Conservation (phyloP, 371 early-diverging fungal species). For the Mortierella sp. region DNA sequence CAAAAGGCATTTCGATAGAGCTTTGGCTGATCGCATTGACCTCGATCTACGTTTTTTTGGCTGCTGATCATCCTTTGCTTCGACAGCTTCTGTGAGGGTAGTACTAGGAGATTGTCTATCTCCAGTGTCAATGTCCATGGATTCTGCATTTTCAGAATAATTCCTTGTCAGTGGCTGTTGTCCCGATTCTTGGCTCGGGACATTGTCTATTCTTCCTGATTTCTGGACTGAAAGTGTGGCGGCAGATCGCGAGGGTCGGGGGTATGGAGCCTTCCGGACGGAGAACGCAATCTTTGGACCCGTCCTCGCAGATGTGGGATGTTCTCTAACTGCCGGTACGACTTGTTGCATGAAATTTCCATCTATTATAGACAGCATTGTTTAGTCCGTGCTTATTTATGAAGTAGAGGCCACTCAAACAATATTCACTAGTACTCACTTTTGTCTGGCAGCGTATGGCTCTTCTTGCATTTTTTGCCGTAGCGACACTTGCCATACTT, state of each 20-base stretch:
- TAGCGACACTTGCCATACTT: conserved; percentile 55
- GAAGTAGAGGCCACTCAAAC: no score
- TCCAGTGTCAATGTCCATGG: no score
- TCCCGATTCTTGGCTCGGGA: no score
- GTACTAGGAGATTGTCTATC: not conserved
- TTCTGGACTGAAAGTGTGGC: not conserved
- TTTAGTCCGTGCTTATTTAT: no score
- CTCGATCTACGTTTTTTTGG: not conserved
- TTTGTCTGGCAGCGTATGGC: conserved; percentile 37
- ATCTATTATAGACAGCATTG: no score
- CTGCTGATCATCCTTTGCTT: not conserved
- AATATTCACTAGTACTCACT: no score
- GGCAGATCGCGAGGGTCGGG: conserved; percentile 5
- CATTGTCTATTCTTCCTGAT: not conserved
- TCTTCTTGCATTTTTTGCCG: conserved; percentile 49
- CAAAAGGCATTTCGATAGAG: conserved; percentile 8
- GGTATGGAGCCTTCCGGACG: conserved; percentile 12
- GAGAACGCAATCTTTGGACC: conserved; percentile 31
- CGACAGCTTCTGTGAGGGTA: not conserved
- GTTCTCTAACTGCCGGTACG: not conserved
- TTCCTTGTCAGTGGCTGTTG: no score
- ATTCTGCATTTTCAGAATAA: no score
- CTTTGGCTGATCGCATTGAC: conserved; percentile 13
- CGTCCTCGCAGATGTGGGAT: conserved; percentile 1
- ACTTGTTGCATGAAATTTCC: conserved; percentile 23